phyloP scores from a whole-genome alignment of 2,329 filamentous ascomycete genomes.

The Aspergillus luchuensis region DNA sequence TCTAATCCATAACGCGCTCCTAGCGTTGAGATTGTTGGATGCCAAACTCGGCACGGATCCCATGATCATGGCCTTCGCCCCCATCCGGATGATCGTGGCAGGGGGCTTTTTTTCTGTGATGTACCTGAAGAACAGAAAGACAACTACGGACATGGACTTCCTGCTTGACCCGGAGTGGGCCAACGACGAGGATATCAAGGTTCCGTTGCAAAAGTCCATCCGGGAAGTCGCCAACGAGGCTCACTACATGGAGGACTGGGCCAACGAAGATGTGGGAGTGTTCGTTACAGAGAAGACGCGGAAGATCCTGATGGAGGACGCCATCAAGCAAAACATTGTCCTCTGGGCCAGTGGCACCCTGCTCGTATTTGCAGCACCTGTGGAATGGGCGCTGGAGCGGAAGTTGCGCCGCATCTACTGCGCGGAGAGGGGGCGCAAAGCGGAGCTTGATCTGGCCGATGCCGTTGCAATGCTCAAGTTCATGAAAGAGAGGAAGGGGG shows the following conservation, averaged over 20 bases:
- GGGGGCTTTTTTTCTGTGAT: conserved; percentile 17
- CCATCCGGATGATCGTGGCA: conserved; percentile 12
- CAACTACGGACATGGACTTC: conserved; percentile 15
- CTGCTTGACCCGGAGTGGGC: conserved; percentile 15
- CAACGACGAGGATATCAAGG: conserved; percentile 13
- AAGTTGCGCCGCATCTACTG: conserved; percentile 36
- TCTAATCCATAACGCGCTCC: background rate
- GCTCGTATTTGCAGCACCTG: conserved; percentile 33
- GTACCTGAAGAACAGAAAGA: conserved; percentile 13
- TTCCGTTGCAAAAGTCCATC: conserved; percentile 10
- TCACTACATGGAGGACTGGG: conserved; percentile 11
- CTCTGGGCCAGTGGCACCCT: conserved; percentile 21
- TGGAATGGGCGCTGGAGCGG: conserved; percentile 39
- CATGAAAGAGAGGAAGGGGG: conserved; percentile 23
- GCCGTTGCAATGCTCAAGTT: conserved; percentile 33
- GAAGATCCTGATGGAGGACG: conserved; percentile 5
- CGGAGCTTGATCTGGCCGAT: conserved; percentile 31
- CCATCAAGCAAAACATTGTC: conserved; percentile 6
- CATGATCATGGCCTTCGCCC: conserved; percentile 13
- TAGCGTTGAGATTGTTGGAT: conserved; percentile 5
- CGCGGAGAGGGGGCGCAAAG: conserved; percentile 24
- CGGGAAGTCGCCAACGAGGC: conserved; percentile 5
- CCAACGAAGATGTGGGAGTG: conserved; percentile 13
- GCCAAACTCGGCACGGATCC: background rate
- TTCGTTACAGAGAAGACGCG: conserved; percentile 15